Conservation (phyloP, 2,329 filamentous ascomycete species). For the Cladophialophora yegresii region DNA sequence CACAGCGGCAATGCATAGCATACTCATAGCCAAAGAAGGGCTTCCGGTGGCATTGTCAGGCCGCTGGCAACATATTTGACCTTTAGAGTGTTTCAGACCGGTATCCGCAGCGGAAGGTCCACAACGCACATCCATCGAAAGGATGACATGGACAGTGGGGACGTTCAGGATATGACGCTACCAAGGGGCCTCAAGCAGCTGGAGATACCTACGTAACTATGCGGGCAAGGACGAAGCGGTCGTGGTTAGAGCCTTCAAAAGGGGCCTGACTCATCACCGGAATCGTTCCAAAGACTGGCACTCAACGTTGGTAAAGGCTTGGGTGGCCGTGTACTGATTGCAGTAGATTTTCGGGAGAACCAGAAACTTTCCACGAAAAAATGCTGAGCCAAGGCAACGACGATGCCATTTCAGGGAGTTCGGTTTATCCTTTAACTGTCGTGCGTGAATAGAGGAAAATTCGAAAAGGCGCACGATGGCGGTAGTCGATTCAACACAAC, state of each 20-base stretch:
- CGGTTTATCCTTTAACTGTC: neutral
- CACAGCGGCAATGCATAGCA: neutral
- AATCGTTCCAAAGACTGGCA: neutral
- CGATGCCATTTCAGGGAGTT: neutral
- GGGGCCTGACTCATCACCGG: neutral
- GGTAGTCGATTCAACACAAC: neutral
- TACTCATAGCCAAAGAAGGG: neutral
- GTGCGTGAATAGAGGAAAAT: neutral
- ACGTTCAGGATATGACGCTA: conserved; percentile 7
- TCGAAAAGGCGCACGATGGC: neutral
- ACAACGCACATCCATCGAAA: neutral
- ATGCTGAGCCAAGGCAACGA: neutral
- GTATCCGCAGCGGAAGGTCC: neutral
- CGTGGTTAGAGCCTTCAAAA: neutral
- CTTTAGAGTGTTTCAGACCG: conserved; percentile 6
- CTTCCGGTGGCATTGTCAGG: neutral
- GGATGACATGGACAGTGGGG: neutral
- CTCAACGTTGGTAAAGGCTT: neutral
- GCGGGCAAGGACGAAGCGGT: neutral
- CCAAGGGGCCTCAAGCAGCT: neutral
- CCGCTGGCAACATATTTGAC: conserved; percentile 7
- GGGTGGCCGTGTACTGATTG: neutral
- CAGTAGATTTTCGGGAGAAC: neutral
- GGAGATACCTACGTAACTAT: neutral
- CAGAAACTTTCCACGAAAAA: neutral